These are phyloP conservation scores for Calonectria pseudoreteaudii DNA, from an alignment of 2,329 filamentous ascomycete genomes.

Conservation along the genomic window DNA sequence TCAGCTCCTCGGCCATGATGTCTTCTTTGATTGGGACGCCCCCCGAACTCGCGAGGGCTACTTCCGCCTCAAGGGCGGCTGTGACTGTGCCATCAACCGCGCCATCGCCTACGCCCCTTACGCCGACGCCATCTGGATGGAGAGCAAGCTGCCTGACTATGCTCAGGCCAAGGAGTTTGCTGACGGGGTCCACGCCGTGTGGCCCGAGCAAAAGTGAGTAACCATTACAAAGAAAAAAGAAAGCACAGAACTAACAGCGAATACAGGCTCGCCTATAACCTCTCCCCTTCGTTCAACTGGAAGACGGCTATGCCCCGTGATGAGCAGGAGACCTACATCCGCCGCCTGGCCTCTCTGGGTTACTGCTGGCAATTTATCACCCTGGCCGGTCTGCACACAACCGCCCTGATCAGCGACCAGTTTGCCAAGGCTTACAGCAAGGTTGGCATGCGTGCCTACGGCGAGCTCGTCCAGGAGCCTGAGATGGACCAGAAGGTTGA, in stretches of 20 bases:
- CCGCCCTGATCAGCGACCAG: constrained; percentile 88
- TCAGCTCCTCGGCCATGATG: constrained; percentile 79
- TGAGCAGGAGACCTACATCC: constrained; percentile 98
- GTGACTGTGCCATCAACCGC: constrained; percentile 89
- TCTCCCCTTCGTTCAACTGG: constrained; percentile 99
- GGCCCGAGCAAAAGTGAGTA: constrained; percentile 93
- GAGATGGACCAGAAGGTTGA: constrained; percentile 93
- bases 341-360: constrained; percentile 84
- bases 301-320: constrained; percentile 92
- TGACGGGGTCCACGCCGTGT: constrained; percentile 90
- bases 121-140: constrained; percentile 99
- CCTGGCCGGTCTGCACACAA: constrained; percentile 95
- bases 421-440: constrained; percentile 86
- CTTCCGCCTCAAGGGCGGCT: constrained; percentile 93
- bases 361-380: constrained; percentile 99
- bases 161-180: constrained; percentile 94
- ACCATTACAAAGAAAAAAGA: not conserved
- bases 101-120: constrained; percentile 93
- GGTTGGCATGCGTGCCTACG: constrained; percentile 94
- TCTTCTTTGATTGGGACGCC: constrained; percentile 96
- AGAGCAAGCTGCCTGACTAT: constrained; percentile 95
- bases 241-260: constrained; percentile 26
- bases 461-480: constrained; percentile 96
- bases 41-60: constrained; percentile 93
- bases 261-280: constrained; percentile 90